phyloP scores from a whole-genome alignment of 805 yeast species.

The Kuraishia floccosa region DNA sequence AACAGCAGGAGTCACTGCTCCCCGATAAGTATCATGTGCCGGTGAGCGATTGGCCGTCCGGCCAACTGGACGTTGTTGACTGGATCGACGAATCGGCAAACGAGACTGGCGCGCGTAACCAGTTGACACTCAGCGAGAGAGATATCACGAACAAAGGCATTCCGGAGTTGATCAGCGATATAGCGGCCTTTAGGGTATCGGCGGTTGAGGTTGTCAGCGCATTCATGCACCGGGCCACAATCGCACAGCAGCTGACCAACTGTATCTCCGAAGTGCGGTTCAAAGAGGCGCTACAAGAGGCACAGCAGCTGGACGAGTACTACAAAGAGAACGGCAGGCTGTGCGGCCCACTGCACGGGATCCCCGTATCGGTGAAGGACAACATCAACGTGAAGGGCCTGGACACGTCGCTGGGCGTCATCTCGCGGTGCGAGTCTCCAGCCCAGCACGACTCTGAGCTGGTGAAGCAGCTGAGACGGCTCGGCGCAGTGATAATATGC shows the following conservation, averaged over 20 bases:
- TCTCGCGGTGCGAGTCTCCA: conserved; percentile 17
- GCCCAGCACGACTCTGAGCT: conserved; percentile 23
- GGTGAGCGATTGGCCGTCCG: neutral
- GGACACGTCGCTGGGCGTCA: conserved; percentile 36
- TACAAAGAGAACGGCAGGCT: conserved; percentile 33
- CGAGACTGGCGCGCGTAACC: conserved; percentile 7
- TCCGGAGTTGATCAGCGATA: conserved; percentile 9
- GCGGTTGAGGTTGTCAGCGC: conserved; percentile 36
- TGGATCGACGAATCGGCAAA: neutral
- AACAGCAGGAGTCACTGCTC: neutral
- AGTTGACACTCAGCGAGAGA: conserved; percentile 19
- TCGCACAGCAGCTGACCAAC: conserved; percentile 41
- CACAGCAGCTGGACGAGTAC: conserved; percentile 41
- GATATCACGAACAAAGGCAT: conserved; percentile 24
- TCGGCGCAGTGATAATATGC: conserved; percentile 28
- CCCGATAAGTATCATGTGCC: neutral
- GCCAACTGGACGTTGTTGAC: neutral
- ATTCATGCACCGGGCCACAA: conserved; percentile 42
- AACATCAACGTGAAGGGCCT: conserved; percentile 33
- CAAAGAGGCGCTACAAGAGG: conserved; percentile 47
- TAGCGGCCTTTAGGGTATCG: conserved; percentile 19
- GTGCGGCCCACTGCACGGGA: conserved; percentile 55
- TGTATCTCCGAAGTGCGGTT: conserved; percentile 33
- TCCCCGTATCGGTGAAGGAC: conserved; percentile 37
- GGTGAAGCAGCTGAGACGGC: conserved; percentile 23